Base-by-base conservation (phyloP, 805 yeast genomes). In the Ogataea naganishii region DNA sequence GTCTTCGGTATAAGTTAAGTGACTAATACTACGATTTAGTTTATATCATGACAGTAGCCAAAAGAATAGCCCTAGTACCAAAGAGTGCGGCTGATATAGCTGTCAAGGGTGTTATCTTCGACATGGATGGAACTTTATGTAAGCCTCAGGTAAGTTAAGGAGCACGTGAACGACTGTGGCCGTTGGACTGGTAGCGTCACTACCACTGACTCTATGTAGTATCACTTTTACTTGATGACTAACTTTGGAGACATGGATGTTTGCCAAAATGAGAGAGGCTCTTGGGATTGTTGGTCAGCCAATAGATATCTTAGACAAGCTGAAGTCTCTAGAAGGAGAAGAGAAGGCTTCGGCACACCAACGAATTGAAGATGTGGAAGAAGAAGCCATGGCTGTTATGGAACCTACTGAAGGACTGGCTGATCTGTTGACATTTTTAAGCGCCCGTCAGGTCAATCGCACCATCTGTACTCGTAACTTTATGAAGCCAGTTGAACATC, bases 121-220 rank as follows among this genome's bases (percentile, higher is more conserved):
- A 80, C 43, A 80, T 80, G 89, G 89, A 80, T 47, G 88, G 88
- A 5, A 80, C 89, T 0, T 46, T 80, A 32, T 74, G 81, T 39
- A 54, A 69, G 10, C 84, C 85, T 1, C 84, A 77, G 44, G 53
- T 47, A 26, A 9, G 56, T 39, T 27, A 20, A 6, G 14, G 14
- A 11, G 7, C 13, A 7, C 13, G 6, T 14, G 6, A 13, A 7
- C n/a, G 7, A 14, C 6, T 13, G 8, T n/a, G 6, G 14, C n/a
- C n/a, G n/a, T 10, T 20, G 9, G 7, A 14, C 7, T 14, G n/a
- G 14, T 9, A 14, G 17, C 18, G 20, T 18, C 9, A 5, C 18
- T 5, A 6, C 6, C n/a, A 14, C 19, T 25, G 18, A 17, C 20
- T 16, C 6, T 25, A 11, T 5, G 6, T 9, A 8, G 8, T 6